Base-by-base conservation (phyloP, 805 yeast species). In the Saturnispora serradocipensis region DNA sequence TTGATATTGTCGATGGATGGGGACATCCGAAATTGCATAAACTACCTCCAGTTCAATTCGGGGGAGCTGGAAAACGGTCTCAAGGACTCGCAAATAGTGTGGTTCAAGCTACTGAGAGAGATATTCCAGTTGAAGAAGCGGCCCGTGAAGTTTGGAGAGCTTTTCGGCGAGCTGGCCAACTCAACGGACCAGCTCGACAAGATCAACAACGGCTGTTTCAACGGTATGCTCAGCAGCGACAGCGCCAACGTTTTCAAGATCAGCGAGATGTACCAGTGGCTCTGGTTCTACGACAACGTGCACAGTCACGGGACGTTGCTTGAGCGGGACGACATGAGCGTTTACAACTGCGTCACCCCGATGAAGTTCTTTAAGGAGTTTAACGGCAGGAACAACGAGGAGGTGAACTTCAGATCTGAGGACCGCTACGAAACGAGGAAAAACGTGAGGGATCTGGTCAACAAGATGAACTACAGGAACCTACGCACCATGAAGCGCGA, bases 21-120 rank as follows among this genome's bases (percentile, higher is more conserved):
- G 40, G 99, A 91, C 67, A 73, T 93, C 18, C 72, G 99, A 58
- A 86, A 88, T 27, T 85, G 96, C 65, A 72, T 91, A 39, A 91
- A 91, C 61, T 78, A 82, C 59, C 64, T 91, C 38, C 98, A 91
- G 58, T 90, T 91, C 61, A 73, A 71, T 43, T 48, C 53, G 8
- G 45, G 20, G 7, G 43, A 42, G 16, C 27, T 49, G 8, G 43
- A 34, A 22, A 44, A 40, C 58, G 59, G 39, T 32, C 15, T 53
- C 27, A 87, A 85, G 64, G 96, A 88, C 65, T 59, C 71, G 10
- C 80, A 77, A 49, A 56, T 78, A 45, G 75, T 84, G 22, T 86
- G 95, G 95, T 84, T 74, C 58, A 65, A 75, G 15, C 66, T 85
- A 34, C 81, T 85, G 2, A 81, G 81, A 54, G 69, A 72, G 46